Conservation (phyloP, 352 stramenopile species). For the Pythium coloratum region DNA sequence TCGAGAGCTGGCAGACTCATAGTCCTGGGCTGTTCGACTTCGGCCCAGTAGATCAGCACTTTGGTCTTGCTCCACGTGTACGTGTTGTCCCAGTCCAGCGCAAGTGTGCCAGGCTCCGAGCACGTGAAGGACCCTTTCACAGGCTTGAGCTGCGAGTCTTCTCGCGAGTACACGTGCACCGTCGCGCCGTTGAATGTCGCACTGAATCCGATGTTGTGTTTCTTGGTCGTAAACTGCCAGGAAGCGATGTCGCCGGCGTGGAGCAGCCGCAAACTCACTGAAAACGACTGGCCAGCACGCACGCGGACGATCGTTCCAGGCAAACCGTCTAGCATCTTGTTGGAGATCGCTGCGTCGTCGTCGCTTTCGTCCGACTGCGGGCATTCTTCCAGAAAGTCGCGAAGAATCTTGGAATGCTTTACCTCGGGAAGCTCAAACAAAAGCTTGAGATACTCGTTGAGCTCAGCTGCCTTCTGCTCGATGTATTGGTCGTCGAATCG, state of each 20-base stretch:
- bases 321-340: constrained; percentile 51
- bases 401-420: constrained; percentile 51
- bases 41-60: constrained; percentile 73
- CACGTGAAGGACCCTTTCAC: constrained; percentile 70
- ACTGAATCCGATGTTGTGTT: constrained; percentile 82
- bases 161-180: constrained; percentile 64
- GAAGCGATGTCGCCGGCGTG: constrained; percentile 49
- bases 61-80: constrained; percentile 83
- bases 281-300: constrained; percentile 67
- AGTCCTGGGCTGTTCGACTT: constrained; percentile 43
- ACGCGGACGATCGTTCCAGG: constrained; percentile 69
- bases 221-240: constrained; percentile 79
- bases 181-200: constrained; percentile 64
- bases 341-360: constrained; percentile 46
- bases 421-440: constrained; percentile 57
- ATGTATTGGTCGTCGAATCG: constrained; percentile 79
- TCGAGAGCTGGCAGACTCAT: neutral
- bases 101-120: constrained; percentile 46
- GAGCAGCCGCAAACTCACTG: constrained; percentile 47
- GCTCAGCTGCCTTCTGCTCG: constrained; percentile 57
- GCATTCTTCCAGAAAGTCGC: constrained; percentile 62
- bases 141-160: constrained; percentile 59
- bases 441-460: constrained; percentile 59
- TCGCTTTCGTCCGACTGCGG: constrained; percentile 52
- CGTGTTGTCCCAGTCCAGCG: constrained; percentile 81